phyloP scores from a whole-genome alignment of 2,329 filamentous ascomycete genomes.

The Fusarium dimerum region DNA sequence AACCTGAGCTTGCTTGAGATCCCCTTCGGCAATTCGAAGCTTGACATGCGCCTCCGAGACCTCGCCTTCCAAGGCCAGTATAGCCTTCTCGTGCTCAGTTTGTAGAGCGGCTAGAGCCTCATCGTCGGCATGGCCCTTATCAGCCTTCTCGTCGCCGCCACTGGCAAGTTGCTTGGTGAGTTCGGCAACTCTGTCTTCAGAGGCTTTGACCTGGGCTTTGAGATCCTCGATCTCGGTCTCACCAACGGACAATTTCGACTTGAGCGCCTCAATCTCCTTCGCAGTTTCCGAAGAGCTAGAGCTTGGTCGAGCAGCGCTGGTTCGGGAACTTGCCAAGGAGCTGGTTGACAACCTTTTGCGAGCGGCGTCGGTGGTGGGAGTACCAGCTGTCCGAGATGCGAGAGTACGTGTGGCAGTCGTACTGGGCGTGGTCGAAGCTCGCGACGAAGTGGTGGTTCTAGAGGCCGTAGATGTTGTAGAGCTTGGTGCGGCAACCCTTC shows the following conservation, averaged over 20 bases:
- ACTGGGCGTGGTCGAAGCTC: conserved; percentile 24
- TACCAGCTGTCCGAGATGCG: conserved; percentile 40
- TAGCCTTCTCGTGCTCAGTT: conserved; percentile 49
- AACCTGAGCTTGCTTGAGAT: conserved; percentile 51
- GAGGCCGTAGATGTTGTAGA: conserved; percentile 35
- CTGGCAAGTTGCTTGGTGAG: conserved; percentile 53
- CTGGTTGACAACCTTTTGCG: conserved; percentile 59
- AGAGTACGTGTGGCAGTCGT: conserved; percentile 21
- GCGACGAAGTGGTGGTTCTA: conserved; percentile 35
- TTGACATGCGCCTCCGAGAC: conserved; percentile 52
- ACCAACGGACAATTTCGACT: conserved; percentile 58
- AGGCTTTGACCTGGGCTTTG: conserved; percentile 56
- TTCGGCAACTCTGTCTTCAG: conserved; percentile 56
- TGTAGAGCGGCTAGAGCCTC: conserved; percentile 49
- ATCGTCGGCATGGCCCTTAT: conserved; percentile 45
- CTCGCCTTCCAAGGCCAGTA: conserved; percentile 48
- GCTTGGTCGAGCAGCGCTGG: conserved; percentile 40
- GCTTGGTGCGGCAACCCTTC: conserved; percentile 32
- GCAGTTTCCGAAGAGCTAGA: conserved; percentile 43
- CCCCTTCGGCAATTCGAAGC: conserved; percentile 51
- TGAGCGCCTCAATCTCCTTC: conserved; percentile 62
- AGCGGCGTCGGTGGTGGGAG: conserved; percentile 48
- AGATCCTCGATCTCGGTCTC: conserved; percentile 59
- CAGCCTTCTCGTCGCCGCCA: conserved; percentile 41
- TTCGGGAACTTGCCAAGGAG: conserved; percentile 37